Base-by-base conservation (phyloP, 352 stramenopile genomes). In the Phytopythium delawarense region DNA sequence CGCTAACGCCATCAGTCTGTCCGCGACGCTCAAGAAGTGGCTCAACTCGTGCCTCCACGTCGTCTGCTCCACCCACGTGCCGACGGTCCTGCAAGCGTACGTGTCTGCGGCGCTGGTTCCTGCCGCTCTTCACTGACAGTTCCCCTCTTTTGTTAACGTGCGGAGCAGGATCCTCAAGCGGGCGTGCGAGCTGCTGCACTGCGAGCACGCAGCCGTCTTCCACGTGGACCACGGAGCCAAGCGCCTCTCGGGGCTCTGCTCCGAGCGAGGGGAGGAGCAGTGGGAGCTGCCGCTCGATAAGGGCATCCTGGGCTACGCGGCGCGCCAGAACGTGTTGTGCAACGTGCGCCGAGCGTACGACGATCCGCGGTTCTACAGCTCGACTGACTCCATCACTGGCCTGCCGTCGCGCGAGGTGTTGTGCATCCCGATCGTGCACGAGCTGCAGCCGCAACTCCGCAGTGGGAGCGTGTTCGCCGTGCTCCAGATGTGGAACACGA, bases 241-340 rank as follows among this genome's bases (percentile, higher is more conserved):
- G 1, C 81, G 79, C 28, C 53, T 89, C 2, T 9, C 82, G 5
- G 67, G 67, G 2, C 46, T 63, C 0, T 84, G 66, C 42, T 79
- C 69, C 0, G 79, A 89, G 57, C 65, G 69, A 1, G 78, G 84
- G 4, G 46, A 64, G 4, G 71, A 84, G 20, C 62, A 62, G 39
- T 88, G 81, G 72, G 81, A 91, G 49, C 51, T 92, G 39, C 84
- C 84, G 7, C 67, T 88, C 4, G 84, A 92, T 59, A 91, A 91
- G 49, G 81, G 81, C 42, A 87, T 92, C 51, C 44, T 82, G 7
- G 81, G 81, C 13, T 81, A 83, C 42, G 67, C 81, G 0, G 78
- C 73, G 11, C 66, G 75, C 0, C 74, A 84, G 37, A 89, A 88
- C 57, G 40, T 56, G 39, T 58, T 90, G 11, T 88, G 79, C 58